phyloP scores from a whole-genome alignment of 257 asterid species.

The Solanum virginianum region DNA sequence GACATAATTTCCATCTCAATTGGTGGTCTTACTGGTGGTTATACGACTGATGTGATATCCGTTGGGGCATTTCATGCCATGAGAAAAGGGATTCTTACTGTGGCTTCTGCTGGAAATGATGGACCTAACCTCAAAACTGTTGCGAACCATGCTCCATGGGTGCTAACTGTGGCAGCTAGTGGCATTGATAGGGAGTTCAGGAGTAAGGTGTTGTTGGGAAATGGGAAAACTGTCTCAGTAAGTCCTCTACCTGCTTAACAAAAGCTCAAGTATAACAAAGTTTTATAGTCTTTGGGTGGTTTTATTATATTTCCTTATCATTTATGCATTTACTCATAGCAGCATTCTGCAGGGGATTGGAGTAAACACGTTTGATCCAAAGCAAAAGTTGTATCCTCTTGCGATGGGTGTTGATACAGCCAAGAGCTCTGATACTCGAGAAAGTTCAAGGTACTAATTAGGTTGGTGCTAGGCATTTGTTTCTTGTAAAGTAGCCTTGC shows the following conservation, averaged over 20 bases:
- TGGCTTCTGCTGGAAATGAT: slow-evolving; percentile 80
- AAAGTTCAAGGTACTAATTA: slow-evolving; percentile 30
- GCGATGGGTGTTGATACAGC: slow-evolving; percentile 59
- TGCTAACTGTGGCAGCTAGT: slow-evolving; percentile 81
- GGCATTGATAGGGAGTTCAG: slow-evolving; percentile 59
- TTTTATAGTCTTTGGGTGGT: background rate
- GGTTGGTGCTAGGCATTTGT: background rate
- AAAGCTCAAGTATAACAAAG: background rate
- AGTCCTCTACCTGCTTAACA: background rate
- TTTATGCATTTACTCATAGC: background rate
- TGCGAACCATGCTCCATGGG: slow-evolving; percentile 82
- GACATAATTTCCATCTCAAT: slow-evolving; percentile 77
- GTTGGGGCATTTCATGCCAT: slow-evolving; percentile 73
- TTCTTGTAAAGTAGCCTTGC: background rate
- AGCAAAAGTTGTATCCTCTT: slow-evolving; percentile 53
- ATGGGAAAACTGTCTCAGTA: slow-evolving; percentile 51
- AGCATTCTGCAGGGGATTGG: slow-evolving; percentile 57
- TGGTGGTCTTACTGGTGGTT: slow-evolving; percentile 49
- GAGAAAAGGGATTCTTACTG: slow-evolving; percentile 67
- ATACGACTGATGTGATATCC: slow-evolving; percentile 57
- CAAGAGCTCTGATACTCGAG: slow-evolving; percentile 31
- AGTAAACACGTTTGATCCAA: slow-evolving; percentile 46
- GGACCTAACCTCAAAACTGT: slow-evolving; percentile 50
- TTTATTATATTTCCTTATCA: background rate
- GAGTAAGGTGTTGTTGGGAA: slow-evolving; percentile 58